Evolutionary conservation across 2,329 filamentous ascomycete species (phyloP).

Genomic region (Aspergillus sp.): DNA sequence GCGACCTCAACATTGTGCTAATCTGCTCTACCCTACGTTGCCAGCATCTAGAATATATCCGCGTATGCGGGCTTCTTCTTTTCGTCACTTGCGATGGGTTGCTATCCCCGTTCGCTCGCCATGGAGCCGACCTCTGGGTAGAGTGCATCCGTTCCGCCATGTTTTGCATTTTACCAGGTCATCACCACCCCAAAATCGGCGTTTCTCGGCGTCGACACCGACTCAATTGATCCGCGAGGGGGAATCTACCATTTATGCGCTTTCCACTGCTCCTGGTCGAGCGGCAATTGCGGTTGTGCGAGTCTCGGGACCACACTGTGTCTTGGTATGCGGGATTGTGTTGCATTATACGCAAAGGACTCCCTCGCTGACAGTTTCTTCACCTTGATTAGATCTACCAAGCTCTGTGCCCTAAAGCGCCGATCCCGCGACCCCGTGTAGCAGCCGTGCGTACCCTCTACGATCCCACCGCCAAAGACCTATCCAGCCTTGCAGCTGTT

Average conservation of each 20-base stretch:
- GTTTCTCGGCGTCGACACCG: constrained; percentile 29
- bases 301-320: constrained; percentile 78
- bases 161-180: constrained; percentile 14
- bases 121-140: constrained; percentile 26
- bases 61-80: constrained; percentile 38
- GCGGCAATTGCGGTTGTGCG: constrained; percentile 91
- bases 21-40: not conserved
- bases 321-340: constrained; percentile 55
- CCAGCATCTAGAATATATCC: constrained; percentile 4
- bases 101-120: constrained; percentile 27
- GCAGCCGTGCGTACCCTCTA: constrained; percentile 78
- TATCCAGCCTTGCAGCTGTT: constrained; percentile 45
- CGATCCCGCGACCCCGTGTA: constrained; percentile 61
- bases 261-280: constrained; percentile 83
- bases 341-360: not conserved
- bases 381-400: constrained; percentile 63
- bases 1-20: not conserved
- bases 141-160: constrained; percentile 20
- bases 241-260: constrained; percentile 78
- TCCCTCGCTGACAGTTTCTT: not conserved
- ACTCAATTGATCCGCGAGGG: constrained; percentile 29
- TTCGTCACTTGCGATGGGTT: constrained; percentile 32
- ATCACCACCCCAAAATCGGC: constrained; percentile 19
- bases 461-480: constrained; percentile 53
- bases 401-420: constrained; percentile 60